phyloP scores from a whole-genome alignment of 495 filamentous ascomycete species.

The Neurospora sp. region DNA sequence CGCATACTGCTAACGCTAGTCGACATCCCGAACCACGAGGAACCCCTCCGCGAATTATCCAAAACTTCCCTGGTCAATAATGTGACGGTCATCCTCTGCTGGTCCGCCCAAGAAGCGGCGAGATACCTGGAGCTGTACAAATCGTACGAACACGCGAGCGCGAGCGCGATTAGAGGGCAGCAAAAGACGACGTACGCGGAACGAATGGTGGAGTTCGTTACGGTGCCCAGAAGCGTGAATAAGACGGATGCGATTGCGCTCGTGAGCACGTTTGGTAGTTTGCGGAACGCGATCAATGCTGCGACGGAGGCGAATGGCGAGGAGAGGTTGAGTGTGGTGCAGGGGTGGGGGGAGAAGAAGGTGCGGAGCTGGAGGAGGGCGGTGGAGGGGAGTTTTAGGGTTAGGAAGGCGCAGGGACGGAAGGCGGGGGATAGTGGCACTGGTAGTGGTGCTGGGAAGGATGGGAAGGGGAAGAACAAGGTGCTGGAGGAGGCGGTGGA shows the following conservation, averaged over 20 bases:
- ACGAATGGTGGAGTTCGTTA: constrained; percentile 86
- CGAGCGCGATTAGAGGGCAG: constrained; percentile 69
- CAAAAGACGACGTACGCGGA: constrained; percentile 77
- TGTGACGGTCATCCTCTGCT: constrained; percentile 83
- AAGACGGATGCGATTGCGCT: constrained; percentile 86
- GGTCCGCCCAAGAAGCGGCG: constrained; percentile 85
- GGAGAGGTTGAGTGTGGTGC: constrained; percentile 65
- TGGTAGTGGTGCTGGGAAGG: constrained; percentile 13
- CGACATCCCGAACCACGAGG: constrained; percentile 69
- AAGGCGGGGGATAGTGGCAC: constrained; percentile 13
- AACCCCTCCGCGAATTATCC: constrained; percentile 76
- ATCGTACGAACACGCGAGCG: constrained; percentile 75
- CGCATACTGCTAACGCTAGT: constrained; percentile 41
- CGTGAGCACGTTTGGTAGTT: constrained; percentile 77
- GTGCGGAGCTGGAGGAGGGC: constrained; percentile 71
- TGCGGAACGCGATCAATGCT: constrained; percentile 78
- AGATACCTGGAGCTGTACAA: constrained; percentile 93
- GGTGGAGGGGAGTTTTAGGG: constrained; percentile 75
- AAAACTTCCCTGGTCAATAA: constrained; percentile 83
- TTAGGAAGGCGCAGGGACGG: constrained; percentile 54
- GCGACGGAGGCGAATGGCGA: constrained; percentile 31
- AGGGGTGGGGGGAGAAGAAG: constrained; percentile 94
- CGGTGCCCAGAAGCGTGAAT: constrained; percentile 79
- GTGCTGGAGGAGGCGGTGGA: constrained; percentile 27
- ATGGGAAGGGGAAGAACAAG: constrained; percentile 8